Percentiles rank a stretch among this genome's conserved stretches.
Conservation (phyloP, 306 rosid species). For the Vigna hirtella region DNA sequence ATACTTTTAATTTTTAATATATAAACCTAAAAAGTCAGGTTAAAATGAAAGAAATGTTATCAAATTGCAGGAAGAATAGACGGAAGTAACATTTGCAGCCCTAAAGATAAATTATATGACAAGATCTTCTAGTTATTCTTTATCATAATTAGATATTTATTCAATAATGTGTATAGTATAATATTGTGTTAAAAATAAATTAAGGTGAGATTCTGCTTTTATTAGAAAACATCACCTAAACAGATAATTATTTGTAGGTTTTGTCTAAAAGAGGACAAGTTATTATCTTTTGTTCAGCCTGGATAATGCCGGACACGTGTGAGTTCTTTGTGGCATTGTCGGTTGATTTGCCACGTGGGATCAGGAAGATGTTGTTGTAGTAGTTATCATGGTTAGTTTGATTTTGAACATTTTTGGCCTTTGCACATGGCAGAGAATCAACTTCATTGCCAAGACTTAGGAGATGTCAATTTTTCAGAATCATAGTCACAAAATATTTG, state of each 20-base stretch:
- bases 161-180: neutral
- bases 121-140: neutral
- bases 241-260: no score
- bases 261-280: neutral
- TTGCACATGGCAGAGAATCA: neutral
- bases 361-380: neutral
- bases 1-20: no score
- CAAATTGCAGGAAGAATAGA: no score
- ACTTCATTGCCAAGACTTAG: neutral
- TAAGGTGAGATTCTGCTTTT: no score
- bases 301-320: constrained; percentile 22
- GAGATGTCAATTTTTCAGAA: constrained; percentile 6
- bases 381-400: neutral
- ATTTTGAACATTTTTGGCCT: neutral
- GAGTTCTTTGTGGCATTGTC: neutral
- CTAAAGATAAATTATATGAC: neutral
- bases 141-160: neutral
- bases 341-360: constrained; percentile 5
- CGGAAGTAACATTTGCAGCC: neutral
- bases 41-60: no score
- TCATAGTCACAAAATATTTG: neutral
- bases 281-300: neutral
- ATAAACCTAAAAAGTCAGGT: no score
- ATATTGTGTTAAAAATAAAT: neutral
- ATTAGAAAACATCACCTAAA: no score